Evolutionary conservation across 148 eudicot genomes (phyloP).

Genomic region (Rhododendron simsii): DNA sequence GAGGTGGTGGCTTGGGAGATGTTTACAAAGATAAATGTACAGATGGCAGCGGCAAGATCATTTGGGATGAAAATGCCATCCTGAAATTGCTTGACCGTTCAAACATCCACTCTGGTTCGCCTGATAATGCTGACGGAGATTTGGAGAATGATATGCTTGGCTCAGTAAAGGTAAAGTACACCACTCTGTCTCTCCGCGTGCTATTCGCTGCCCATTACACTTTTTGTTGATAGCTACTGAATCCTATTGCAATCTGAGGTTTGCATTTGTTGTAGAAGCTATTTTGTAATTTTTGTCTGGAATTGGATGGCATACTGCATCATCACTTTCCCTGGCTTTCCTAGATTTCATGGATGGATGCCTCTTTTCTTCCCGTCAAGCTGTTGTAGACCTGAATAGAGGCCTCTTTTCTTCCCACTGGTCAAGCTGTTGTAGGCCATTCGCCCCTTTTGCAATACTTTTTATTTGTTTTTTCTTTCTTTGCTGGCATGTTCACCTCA

Average conservation of each 20-base stretch:
- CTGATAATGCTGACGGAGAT: slow-evolving; percentile 73
- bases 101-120: slow-evolving; percentile 51
- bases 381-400: background rate
- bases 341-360: background rate
- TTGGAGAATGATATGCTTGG: slow-evolving; percentile 96
- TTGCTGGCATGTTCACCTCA: background rate
- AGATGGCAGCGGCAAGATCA: slow-evolving; percentile 64
- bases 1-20: slow-evolving; percentile 88
- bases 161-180: slow-evolving; percentile 73
- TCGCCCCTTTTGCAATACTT: background rate
- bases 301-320: background rate
- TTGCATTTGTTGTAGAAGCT: background rate
- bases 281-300: background rate
- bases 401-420: background rate
- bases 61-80: slow-evolving; percentile 93
- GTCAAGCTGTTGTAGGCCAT: background rate
- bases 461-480: background rate
- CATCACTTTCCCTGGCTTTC: background rate
- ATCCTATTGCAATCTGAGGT: background rate
- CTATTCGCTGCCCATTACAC: background rate
- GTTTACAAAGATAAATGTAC: slow-evolving; percentile 90
- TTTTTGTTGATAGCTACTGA: background rate
- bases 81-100: slow-evolving; percentile 93
- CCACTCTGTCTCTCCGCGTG: background rate
- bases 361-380: background rate